Evolutionary conservation across 768 basidiomycete species (phyloP), one percentile per base, ranked within the genome.

Genomic region (Tephrocybe sp.): DNA sequence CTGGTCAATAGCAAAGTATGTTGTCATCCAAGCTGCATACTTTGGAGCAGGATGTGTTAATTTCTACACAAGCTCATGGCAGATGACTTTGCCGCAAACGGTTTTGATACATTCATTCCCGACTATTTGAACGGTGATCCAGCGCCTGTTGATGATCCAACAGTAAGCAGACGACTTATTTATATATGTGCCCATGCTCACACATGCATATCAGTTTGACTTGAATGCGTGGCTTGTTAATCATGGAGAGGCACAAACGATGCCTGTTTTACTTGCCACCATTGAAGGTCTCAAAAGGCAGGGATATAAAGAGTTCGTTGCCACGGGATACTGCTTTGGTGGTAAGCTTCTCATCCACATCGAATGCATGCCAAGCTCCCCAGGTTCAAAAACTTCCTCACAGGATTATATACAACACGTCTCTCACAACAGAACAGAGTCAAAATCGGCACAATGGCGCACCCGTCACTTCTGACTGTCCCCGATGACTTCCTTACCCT

Each of bases 321-420:
- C 67, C 3, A 64, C 68, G 1, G 69, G 70, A 3, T 72, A 68
- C 59, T 73, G 71, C 50, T 65, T 69, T 33, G 65, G 67, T 6
- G 65, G 63, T 55, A 36, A 51, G 37, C 21, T 33, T 29, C 8
- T 12, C 2, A 11, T 15, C 12, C 10, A 18, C 23, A n/a, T 25
- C n/a, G n/a, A 22, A 1, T n/a, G n/a, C n/a, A n/a, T n/a, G n/a
- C n/a, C n/a, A n/a, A n/a, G n/a, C n/a, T n/a, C n/a, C n/a, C n/a
- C n/a, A n/a, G n/a, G n/a, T n/a, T n/a, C n/a, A n/a, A n/a, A n/a
- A n/a, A n/a, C n/a, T n/a, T n/a, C n/a, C n/a, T n/a, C 2, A 13
- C n/a, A 59, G 58, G 60, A 30, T 58, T 67, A n/a, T 69, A 68
- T 51, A 59, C 61, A 22, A 58, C 64, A 47, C 62, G 66, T 50